Evolutionary conservation across 257 asterid genomes (phyloP).

Genomic region (Asclepias syriaca): DNA sequence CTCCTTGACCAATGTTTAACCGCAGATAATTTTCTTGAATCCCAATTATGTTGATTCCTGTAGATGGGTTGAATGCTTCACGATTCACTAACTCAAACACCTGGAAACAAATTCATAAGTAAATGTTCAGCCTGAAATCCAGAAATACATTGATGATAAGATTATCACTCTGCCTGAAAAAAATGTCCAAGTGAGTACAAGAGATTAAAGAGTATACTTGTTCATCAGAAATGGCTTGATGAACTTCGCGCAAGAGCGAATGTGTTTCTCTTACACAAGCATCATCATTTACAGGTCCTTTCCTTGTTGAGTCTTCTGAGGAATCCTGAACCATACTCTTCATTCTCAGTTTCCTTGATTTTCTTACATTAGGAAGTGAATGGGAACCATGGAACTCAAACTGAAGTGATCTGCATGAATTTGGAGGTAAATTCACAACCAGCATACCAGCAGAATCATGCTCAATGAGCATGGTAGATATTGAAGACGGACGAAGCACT

Average conservation of each 20-base stretch:
- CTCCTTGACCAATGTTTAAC: constrained; percentile 71
- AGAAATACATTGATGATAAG: constrained; percentile 7
- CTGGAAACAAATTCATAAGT: constrained; percentile 33
- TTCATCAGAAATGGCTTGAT: constrained; percentile 81
- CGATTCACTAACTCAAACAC: constrained; percentile 91
- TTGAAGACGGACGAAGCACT: constrained; percentile 72
- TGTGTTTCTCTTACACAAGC: constrained; percentile 66
- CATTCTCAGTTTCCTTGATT: constrained; percentile 22
- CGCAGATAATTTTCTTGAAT: constrained; percentile 73
- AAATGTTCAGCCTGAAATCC: constrained; percentile 11
- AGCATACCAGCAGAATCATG: constrained; percentile 98
- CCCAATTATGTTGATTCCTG: constrained; percentile 67
- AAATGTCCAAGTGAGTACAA: not conserved
- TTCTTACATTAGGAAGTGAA: constrained; percentile 34
- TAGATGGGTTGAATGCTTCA: constrained; percentile 75
- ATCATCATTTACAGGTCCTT: constrained; percentile 53
- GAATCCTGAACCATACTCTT: constrained; percentile 26
- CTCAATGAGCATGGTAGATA: constrained; percentile 74
- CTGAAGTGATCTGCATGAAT: constrained; percentile 68
- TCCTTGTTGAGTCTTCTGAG: constrained; percentile 35
- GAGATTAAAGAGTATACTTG: constrained; percentile 42
- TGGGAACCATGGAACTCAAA: constrained; percentile 71
- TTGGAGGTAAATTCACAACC: constrained; percentile 71
- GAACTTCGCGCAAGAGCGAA: constrained; percentile 62
- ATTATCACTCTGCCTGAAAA: not conserved